phyloP scores from a whole-genome alignment of 2,329 filamentous ascomycete species.

The Sclerotinia trifoliorum region DNA sequence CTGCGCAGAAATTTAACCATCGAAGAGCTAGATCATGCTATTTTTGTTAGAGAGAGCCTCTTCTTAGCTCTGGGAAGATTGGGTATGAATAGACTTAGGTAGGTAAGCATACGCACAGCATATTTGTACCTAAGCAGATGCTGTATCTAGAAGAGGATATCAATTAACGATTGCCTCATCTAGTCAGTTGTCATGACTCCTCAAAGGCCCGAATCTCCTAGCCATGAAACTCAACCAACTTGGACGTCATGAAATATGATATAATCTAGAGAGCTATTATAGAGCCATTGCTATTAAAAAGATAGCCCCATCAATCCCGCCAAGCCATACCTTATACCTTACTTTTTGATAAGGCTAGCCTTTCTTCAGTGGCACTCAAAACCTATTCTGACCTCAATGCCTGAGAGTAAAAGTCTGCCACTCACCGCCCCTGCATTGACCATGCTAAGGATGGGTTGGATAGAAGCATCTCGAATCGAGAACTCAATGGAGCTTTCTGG shows the following conservation, averaged over 20 bases:
- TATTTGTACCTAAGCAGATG: background rate
- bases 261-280: background rate
- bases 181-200: background rate
- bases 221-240: background rate
- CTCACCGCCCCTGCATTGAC: background rate
- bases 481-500: no score
- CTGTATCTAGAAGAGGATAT: background rate
- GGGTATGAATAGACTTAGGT: no score
- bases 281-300: no score
- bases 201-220: background rate
- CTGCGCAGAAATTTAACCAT: background rate
- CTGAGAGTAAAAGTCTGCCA: background rate
- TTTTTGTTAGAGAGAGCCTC: background rate
- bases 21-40: background rate
- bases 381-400: no score
- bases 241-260: background rate
- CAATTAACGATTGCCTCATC: background rate
- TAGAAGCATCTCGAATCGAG: slow-evolving; percentile 2
- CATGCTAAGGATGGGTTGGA: background rate
- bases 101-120: background rate
- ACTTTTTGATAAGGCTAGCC: background rate
- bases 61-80: background rate
- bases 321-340: background rate
- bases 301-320: background rate
- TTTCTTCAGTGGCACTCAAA: background rate